A percentile compares a stretch with the other conserved stretches of the same genome.
These are phyloP conservation scores for Verticillium klebahnii DNA, from an alignment of 2,329 filamentous ascomycete genomes.

Conservation along the genomic window DNA sequence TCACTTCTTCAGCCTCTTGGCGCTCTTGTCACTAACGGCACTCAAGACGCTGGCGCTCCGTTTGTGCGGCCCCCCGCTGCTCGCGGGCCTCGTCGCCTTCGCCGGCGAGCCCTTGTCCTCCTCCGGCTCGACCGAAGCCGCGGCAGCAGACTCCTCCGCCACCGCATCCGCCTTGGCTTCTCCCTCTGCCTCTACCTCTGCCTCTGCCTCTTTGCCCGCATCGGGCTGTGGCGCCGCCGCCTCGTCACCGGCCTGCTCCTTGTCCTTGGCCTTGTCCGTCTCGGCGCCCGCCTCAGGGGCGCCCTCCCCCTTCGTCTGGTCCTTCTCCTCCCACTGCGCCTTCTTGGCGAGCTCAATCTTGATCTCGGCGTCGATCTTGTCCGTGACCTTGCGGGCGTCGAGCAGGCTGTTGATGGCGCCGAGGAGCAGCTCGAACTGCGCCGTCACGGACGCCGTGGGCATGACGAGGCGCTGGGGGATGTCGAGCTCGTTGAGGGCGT, in stretches of 20 bases:
- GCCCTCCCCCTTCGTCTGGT: conserved; percentile 8
- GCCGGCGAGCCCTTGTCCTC: conserved; percentile 15
- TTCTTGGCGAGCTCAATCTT: conserved; percentile 55
- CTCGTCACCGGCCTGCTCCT: neutral
- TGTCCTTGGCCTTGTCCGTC: neutral
- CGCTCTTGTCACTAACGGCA: conserved; percentile 58
- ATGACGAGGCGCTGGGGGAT: conserved; percentile 67
- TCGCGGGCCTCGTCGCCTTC: conserved; percentile 29
- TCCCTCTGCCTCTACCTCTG: neutral
- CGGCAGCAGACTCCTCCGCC: conserved; percentile 3
- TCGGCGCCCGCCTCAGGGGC: neutral
- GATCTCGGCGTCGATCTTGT: conserved; percentile 72
- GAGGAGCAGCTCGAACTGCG: conserved; percentile 67
- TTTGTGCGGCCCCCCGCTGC: conserved; percentile 54
- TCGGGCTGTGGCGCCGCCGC: neutral
- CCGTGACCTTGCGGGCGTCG: conserved; percentile 67
- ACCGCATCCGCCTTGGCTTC: conserved; percentile 1
- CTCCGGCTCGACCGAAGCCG: conserved; percentile 4
- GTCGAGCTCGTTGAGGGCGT: conserved; percentile 67
- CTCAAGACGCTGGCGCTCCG: conserved; percentile 81
- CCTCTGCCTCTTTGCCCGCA: conserved; percentile 3
- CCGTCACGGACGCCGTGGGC: conserved; percentile 68
- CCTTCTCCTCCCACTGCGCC: conserved; percentile 42
- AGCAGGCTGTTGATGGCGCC: conserved; percentile 63
- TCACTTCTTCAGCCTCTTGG: conserved; percentile 54